Base-by-base conservation (phyloP, 2,329 filamentous ascomycete genomes). In the Aspergillus persii region DNA sequence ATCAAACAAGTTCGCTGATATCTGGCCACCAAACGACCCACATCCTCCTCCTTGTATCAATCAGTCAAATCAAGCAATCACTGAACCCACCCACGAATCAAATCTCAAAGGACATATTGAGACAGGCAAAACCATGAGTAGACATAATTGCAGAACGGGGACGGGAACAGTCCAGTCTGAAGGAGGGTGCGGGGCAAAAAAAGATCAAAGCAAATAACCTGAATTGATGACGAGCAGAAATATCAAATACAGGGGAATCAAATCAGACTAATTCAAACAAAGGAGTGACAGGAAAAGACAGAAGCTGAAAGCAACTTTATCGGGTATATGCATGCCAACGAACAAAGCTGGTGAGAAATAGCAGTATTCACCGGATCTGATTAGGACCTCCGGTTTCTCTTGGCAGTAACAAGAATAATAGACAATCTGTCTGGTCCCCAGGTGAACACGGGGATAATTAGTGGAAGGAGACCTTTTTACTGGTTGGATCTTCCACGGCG, bases 211-310 rank as follows among this genome's bases (percentile, higher is more conserved):
- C 60, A 30, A 56, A 50, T 53, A 54, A 59, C 44, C 46, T 51
- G 41, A 47, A 57, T 59, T 46, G 31, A 58, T 53, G 50, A 56
- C 58, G 52, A 54, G 57, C 61, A 41, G 8, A 63, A 53, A 65
- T 69, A 70, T 66, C 65, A 64, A 68, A 71, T 74, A 74, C 71
- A 75, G 72, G 71, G 72, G 67, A 74, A 74, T 74, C 68, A 64
- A 41, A 64, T 61, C 55, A 60, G 60, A 41, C 36, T 58, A 54
- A 56, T 53, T 54, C 57, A 58, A 60, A 61, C 61, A 62, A 67
- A 65, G 51, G 63, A 67, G 61, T 33, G 64, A 58, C 59, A 64
- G 55, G 65, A 50, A 15, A 51, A 51, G 50, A 58, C 57, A 44
- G 58, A 41, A 36, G 54, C 58, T 51, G 18, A 57, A 55, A 61